These are phyloP conservation scores for Phlyctochytrium bullatum DNA, from an alignment of 192 early-diverging fungal genomes.

Conservation along the genomic window DNA sequence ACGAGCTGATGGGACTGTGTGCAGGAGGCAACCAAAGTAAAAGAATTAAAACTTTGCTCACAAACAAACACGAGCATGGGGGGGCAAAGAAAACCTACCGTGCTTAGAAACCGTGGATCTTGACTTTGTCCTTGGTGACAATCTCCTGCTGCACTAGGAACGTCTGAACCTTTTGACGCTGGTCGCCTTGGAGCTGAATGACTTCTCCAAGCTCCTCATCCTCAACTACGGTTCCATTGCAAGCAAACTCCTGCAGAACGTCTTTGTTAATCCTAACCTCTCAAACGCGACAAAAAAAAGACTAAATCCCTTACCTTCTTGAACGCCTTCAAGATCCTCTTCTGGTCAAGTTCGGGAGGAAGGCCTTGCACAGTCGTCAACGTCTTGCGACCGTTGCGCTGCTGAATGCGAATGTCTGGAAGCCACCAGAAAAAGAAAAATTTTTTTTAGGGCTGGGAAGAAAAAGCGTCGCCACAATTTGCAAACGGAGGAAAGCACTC, in stretches of 20 bases:
- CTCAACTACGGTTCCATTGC: constrained; percentile 91
- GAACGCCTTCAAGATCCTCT: constrained; percentile 91
- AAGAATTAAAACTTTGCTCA: too few species aligned
- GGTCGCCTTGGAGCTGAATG: constrained; percentile 95
- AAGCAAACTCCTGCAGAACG: constrained; percentile 72
- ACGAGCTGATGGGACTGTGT: too few species aligned
- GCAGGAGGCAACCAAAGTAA: too few species aligned
- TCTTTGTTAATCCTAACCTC: not conserved
- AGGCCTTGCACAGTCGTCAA: constrained; percentile 94
- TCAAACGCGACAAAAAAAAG: too few species aligned
- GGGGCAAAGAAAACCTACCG: too few species aligned
- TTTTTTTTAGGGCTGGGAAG: too few species aligned
- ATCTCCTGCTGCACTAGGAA: constrained; percentile 81
- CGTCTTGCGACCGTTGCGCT: constrained; percentile 95
- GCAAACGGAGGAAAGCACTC: constrained; percentile 18
- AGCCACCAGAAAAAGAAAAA: constrained; percentile 11
- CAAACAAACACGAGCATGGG: too few species aligned
- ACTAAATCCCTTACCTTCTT: constrained; percentile 64
- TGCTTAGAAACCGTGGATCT: constrained; percentile 94
- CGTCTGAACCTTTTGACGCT: constrained; percentile 75
- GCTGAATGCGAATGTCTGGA: constrained; percentile 96
- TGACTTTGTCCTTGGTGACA: constrained; percentile 79
- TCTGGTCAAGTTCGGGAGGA: constrained; percentile 78
- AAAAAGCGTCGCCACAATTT: too few species aligned
- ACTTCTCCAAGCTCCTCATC: constrained; percentile 90